Evolutionary conservation across 495 filamentous ascomycete genomes (phyloP).

Genomic region (Xylaria bambusicola): DNA sequence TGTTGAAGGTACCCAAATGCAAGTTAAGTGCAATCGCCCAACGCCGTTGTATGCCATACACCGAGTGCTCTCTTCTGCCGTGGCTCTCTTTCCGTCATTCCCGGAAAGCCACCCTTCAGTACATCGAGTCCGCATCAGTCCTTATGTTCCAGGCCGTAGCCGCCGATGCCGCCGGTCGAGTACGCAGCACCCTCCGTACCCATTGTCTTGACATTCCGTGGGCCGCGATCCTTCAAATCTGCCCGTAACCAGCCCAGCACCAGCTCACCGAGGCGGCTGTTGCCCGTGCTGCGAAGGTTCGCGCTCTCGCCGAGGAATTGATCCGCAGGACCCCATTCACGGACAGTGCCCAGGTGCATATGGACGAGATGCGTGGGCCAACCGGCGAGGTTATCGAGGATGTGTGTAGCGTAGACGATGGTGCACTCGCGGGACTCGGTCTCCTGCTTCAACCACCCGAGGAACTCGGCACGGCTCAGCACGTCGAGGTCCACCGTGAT

Average conservation of each 20-base stretch:
- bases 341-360: conserved; percentile 84
- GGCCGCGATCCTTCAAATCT: conserved; percentile 79
- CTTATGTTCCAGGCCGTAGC: conserved; percentile 76
- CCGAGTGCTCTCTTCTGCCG: not conserved
- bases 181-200: conserved; percentile 73
- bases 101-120: not conserved
- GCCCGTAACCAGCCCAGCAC: conserved; percentile 85
- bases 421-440: conserved; percentile 81
- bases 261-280: conserved; percentile 77
- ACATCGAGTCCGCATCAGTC: conserved; percentile 9
- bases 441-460: conserved; percentile 84
- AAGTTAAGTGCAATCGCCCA: conserved; percentile 35
- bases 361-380: conserved; percentile 97
- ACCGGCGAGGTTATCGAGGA: conserved; percentile 84
- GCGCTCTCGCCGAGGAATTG: conserved; percentile 45
- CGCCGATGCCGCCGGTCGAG: conserved; percentile 67
- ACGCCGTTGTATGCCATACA: conserved; percentile 8
- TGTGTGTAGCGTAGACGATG: conserved; percentile 97
- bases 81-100: not conserved
- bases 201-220: conserved; percentile 59
- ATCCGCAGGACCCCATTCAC: conserved; percentile 75
- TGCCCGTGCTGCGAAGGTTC: conserved; percentile 56
- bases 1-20: conserved; percentile 34
- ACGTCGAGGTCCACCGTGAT: conserved; percentile 97
- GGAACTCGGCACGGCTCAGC: conserved; percentile 77